phyloP scores from a whole-genome alignment of 495 filamentous ascomycete genomes.

The Penicillium crystallinum region DNA sequence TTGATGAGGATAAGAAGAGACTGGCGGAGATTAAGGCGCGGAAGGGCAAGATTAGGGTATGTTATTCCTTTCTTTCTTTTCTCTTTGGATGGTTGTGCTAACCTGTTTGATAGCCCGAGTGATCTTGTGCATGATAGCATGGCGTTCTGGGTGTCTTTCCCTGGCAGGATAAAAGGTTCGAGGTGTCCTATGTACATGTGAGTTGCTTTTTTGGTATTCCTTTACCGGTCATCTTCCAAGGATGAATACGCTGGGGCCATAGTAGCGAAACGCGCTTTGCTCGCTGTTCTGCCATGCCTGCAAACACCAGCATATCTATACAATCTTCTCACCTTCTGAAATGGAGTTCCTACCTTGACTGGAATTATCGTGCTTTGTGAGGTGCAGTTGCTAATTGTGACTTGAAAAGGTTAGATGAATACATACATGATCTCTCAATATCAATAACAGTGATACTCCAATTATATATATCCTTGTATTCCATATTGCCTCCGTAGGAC shows the following conservation, averaged over 20 bases:
- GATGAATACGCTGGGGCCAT: constrained; percentile 56
- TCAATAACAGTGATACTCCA: not conserved
- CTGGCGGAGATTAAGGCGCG: constrained; percentile 47
- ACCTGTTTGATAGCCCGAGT: constrained; percentile 38
- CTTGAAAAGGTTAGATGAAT: not conserved
- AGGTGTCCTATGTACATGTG: constrained; percentile 12
- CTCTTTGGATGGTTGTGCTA: not conserved
- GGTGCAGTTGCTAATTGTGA: constrained; percentile 14
- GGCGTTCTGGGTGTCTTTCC: constrained; percentile 25
- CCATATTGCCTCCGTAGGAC: not conserved
- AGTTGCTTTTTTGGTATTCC: constrained; percentile 8
- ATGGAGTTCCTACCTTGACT: not conserved
- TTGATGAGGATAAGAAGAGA: constrained; percentile 52
- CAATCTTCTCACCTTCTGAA: constrained; percentile 51
- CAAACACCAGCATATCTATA: constrained; percentile 44
- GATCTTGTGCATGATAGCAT: constrained; percentile 18
- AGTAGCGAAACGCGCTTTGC: constrained; percentile 41
- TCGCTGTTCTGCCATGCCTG: constrained; percentile 45
- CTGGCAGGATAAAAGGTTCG: constrained; percentile 5
- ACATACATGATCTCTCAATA: constrained; percentile 1
- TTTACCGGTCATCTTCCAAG: constrained; percentile 12
- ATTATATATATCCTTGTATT: not conserved
- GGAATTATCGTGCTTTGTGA: not conserved
- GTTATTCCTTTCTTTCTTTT: constrained; percentile 14
- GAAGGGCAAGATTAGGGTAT: constrained; percentile 45